Conservation (phyloP, 176 grass and related monocot genomes). For the Carex parvula region DNA sequence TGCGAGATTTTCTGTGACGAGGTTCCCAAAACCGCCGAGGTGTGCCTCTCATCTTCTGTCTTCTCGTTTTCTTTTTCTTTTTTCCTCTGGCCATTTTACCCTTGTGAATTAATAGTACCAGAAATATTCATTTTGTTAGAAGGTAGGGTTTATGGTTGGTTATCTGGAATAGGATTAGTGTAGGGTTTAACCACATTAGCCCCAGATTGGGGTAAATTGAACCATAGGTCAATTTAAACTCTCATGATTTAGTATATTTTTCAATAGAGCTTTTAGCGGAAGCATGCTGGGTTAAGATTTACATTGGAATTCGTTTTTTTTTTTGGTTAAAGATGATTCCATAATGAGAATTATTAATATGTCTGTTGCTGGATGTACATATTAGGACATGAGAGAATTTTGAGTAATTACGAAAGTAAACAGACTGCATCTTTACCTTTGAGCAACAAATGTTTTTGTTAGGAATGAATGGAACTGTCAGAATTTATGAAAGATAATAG, state of each 20-base stretch:
- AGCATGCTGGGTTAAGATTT: neutral
- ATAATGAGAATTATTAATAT: neutral
- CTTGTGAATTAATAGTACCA: neutral
- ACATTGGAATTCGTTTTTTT: neutral
- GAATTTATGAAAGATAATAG: neutral
- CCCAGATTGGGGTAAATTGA: neutral
- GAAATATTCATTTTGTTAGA: neutral
- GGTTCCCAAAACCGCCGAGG: constrained; percentile 57
- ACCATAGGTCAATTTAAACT: neutral
- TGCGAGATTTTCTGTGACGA: constrained; percentile 95
- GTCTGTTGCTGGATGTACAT: neutral
- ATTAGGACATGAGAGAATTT: neutral
- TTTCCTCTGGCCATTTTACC: neutral
- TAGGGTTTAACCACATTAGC: neutral
- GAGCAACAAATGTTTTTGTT: neutral
- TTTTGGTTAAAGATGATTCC: neutral
- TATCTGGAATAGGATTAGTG: neutral
- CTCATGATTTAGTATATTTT: neutral
- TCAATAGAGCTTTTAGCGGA: neutral
- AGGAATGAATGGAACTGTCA: neutral
- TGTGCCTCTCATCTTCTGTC: neutral
- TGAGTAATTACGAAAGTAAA: neutral
- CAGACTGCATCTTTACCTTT: neutral
- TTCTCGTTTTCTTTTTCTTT: neutral
- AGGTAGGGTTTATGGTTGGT: neutral